These are phyloP conservation scores for Alternaria brassicicola DNA, from an alignment of 2,329 filamentous ascomycete species.

Conservation along the genomic window DNA sequence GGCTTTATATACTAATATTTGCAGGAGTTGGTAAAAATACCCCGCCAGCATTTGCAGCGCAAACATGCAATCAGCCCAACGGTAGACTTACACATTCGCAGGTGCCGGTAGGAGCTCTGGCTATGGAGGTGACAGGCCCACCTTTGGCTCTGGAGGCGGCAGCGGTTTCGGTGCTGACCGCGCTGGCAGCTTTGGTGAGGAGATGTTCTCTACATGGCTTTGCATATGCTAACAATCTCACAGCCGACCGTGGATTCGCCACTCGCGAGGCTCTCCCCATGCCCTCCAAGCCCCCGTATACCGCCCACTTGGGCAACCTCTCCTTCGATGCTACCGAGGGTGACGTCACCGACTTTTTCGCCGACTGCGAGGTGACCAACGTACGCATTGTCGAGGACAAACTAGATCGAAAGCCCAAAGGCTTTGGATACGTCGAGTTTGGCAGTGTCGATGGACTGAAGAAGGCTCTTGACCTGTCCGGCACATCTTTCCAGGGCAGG, in stretches of 20 bases:
- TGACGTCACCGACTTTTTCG: constrained; percentile 85
- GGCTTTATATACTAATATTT: constrained; percentile 27
- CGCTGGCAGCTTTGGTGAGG: constrained; percentile 49
- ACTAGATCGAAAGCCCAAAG: constrained; percentile 90
- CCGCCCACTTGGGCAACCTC: constrained; percentile 93
- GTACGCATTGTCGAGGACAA: constrained; percentile 98
- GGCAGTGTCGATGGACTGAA: constrained; percentile 85
- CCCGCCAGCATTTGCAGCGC: constrained; percentile 8
- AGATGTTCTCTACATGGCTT: background rate
- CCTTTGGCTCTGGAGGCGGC: constrained; percentile 51
- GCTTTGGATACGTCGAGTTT: constrained; percentile 98
- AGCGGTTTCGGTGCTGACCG: constrained; percentile 48
- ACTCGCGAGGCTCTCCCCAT: constrained; percentile 79
- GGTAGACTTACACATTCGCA: constrained; percentile 28
- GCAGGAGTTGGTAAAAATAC: constrained; percentile 40
- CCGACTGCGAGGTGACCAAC: constrained; percentile 81
- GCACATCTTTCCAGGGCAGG: constrained; percentile 82
- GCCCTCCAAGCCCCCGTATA: constrained; percentile 91
- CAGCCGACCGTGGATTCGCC: constrained; percentile 42
- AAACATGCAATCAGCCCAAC: background rate
- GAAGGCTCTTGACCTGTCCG: constrained; percentile 84
- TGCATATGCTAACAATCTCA: constrained; percentile 19
- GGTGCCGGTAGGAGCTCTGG: constrained; percentile 51
- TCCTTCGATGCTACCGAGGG: constrained; percentile 90
- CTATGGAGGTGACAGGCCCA: constrained; percentile 58